phyloP scores from a whole-genome alignment of 2,329 filamentous ascomycete genomes.

The Lithohypha guttulata region DNA sequence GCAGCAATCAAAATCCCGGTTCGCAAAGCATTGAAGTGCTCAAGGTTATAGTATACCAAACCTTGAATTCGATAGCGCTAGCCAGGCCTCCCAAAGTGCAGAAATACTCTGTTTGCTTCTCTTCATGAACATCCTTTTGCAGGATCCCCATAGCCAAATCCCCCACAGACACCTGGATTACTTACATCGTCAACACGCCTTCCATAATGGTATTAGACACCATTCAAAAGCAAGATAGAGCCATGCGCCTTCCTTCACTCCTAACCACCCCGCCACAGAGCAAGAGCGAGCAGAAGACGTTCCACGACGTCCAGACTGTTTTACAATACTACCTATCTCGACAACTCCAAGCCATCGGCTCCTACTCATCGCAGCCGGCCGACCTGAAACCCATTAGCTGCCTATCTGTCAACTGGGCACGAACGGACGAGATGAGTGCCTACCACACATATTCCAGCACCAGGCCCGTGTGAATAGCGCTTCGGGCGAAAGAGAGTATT shows the following conservation, averaged over 20 bases:
- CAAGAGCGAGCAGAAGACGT: conserved; percentile 27
- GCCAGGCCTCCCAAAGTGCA: neutral
- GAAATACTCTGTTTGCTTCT: neutral
- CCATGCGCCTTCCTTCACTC: conserved; percentile 22
- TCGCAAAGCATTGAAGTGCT: too few species aligned
- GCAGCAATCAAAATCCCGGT: too few species aligned
- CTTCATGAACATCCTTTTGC: neutral
- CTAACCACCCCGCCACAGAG: conserved; percentile 28
- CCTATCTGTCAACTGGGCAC: conserved; percentile 38
- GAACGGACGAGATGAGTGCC: conserved; percentile 42
- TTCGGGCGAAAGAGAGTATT: conserved; percentile 45
- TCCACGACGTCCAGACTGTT: conserved; percentile 27
- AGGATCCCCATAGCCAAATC: neutral
- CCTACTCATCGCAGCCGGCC: conserved; percentile 27
- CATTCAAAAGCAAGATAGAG: conserved; percentile 19
- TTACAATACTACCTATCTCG: too few species aligned
- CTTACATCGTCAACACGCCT: neutral
- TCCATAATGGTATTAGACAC: conserved; percentile 20
- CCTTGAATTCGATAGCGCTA: neutral
- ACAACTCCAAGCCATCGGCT: too few species aligned
- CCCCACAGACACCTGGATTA: neutral
- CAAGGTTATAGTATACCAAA: neutral
- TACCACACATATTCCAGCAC: conserved; percentile 47
- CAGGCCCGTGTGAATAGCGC: conserved; percentile 33
- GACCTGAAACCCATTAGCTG: conserved; percentile 28